Conservation (phyloP, 2,329 filamentous ascomycete genomes). For the Neofusicoccum umdonicola region DNA sequence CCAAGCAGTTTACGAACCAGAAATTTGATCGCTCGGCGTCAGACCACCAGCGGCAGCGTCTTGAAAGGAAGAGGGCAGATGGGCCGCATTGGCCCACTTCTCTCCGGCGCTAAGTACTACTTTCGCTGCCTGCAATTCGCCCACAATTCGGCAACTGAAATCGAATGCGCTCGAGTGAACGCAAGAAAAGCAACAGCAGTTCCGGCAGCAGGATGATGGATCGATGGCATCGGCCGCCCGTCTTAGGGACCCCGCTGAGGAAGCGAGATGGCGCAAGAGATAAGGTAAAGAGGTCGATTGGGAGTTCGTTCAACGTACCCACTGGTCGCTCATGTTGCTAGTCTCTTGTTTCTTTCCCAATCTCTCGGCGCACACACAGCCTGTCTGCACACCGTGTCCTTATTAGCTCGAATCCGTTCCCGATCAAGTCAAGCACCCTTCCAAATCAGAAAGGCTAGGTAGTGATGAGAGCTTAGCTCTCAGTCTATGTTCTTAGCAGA, state of each 20-base stretch:
- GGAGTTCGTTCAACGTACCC: too few relatives aligned
- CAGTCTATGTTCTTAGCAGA: neutral
- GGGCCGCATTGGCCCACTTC: neutral
- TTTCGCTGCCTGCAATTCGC: neutral
- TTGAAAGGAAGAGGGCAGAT: neutral
- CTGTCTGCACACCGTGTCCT: neutral
- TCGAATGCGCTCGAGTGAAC: neutral
- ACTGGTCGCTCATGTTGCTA: too few relatives aligned
- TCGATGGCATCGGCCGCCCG: neutral
- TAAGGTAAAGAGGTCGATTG: too few relatives aligned
- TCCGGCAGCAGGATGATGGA: conserved; percentile 5
- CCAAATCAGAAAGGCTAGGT: neutral
- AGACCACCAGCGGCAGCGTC: neutral
- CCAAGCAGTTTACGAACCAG: conserved; percentile 4
- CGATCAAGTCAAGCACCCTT: neutral
- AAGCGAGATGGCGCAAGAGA: neutral
- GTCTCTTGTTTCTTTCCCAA: neutral
- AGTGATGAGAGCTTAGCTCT: neutral
- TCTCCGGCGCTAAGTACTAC: conserved; percentile 3
- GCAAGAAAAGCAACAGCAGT: neutral
- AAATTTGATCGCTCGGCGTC: neutral
- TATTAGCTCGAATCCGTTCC: neutral
- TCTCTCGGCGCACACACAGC: neutral
- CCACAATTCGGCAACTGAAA: neutral
- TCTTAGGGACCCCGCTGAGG: neutral